phyloP scores from a whole-genome alignment of 345 rosid species.

The Cochlearia excelsa region DNA sequence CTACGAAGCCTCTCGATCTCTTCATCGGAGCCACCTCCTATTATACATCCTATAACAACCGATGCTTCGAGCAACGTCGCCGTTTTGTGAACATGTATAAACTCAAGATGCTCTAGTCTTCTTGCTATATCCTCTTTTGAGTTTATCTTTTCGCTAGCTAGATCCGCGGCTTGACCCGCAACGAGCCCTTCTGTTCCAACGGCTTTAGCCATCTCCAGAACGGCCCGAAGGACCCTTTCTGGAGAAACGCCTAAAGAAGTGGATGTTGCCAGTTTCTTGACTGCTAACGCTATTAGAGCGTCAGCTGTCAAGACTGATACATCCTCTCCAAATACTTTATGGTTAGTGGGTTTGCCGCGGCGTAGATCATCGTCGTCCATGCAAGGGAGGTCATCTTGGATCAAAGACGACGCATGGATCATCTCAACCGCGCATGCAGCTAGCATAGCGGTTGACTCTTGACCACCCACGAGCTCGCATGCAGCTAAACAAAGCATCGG shows the following conservation, averaged over 20 bases:
- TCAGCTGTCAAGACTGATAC: constrained; percentile 63
- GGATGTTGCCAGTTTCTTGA: constrained; percentile 26
- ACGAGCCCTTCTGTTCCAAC: constrained; percentile 68
- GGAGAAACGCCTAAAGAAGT: constrained; percentile 41
- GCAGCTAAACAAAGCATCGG: no score
- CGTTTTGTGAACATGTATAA: constrained; percentile 67
- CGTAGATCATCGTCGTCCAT: constrained; percentile 9
- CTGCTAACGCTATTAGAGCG: constrained; percentile 59
- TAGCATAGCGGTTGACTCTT: no score
- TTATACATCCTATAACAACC: constrained; percentile 57
- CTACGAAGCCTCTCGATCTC: constrained; percentile 63
- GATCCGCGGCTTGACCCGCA: constrained; percentile 71
- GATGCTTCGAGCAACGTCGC: constrained; percentile 61
- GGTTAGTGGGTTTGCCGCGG: constrained; percentile 78
- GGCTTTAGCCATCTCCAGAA: constrained; percentile 47
- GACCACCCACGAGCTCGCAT: no score
- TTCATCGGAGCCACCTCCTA: constrained; percentile 61
- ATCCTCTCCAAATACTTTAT: constrained; percentile 61
- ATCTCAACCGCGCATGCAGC: no score
- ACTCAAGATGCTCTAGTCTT: constrained; percentile 45
- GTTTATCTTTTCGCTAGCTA: constrained; percentile 3
- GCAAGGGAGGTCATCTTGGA: no score
- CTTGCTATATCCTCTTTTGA: no score
- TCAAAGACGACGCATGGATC: no score
- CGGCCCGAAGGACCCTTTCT: constrained; percentile 38